Evolutionary conservation across 2,329 filamentous ascomycete species (phyloP), one percentile per base, ranked within the genome.

Genomic region (Arthrobotrys musiformis): DNA sequence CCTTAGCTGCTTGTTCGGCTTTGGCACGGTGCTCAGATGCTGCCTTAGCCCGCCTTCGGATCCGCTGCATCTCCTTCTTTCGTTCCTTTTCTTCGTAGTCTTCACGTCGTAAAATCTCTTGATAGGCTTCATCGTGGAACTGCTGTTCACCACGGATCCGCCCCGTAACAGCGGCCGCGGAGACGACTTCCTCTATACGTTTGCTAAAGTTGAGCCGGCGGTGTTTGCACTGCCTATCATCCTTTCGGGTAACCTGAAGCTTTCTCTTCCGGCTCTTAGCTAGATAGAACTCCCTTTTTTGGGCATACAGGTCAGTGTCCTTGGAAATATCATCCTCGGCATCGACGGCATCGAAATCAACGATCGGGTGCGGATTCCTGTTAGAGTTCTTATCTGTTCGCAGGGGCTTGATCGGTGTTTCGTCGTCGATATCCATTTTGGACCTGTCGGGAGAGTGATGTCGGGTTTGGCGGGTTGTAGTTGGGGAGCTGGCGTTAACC

Each of bases 21-120:
- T 95, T 92, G 85, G 96, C 95, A 82, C 93, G 91, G 82, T 97
- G 94, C 81, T 96, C 92, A 5, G 93, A 94, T 75, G 96, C 91
- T 2, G 93, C 93, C 87, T 97, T 97, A 83, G 98, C 94, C 17
- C 95, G 91, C 48, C 95, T 91, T 76, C 95, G 90, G 86, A 98
- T 99, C 79, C 95, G 92, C 83, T 99, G 95, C 93, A 99, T 98
- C 82, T 99, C 95, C 86, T 99, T 99, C 86, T 99, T 99, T 79
- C 95, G 93, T 84, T 99, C 95, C 85, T 99, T 99, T 84, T 99
- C 95, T 78, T 81, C 80, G 52, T 81, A 80, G 42, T 81, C 80
- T 58, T 81, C 80, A 22, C 79, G 78, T 56, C 68, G 61, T 24
- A 69, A 62, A 19, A 74, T 78, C 44, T 94, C 93, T 77, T 92